Percentiles rank a stretch among this genome's conserved stretches.
phyloP scores from a whole-genome alignment of 257 asterid species.

The Petunia axillaris region DNA sequence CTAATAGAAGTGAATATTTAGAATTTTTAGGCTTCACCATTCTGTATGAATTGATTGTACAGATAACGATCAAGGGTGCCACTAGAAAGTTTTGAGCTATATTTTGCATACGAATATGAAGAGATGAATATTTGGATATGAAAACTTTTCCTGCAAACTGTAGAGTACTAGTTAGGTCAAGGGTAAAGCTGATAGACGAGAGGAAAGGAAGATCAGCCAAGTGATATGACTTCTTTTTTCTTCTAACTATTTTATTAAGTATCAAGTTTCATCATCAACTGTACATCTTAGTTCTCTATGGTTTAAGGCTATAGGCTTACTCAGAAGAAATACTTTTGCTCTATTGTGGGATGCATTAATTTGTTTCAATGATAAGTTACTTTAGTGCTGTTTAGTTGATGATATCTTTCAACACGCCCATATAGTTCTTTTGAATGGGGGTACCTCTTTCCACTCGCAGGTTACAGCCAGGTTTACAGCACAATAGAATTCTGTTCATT shows the following conservation, averaged over 20 bases:
- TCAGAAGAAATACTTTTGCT: not conserved
- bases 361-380: not conserved
- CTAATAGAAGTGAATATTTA: not conserved
- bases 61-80: not conserved
- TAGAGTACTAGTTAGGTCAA: not conserved
- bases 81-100: not conserved
- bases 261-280: not conserved
- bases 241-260: not conserved
- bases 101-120: not conserved
- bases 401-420: not conserved
- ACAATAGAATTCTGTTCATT: not conserved
- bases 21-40: constrained; percentile 8
- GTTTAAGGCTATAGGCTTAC: not conserved
- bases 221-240: not conserved
- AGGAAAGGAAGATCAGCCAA: not conserved
- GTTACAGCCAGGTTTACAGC: not conserved
- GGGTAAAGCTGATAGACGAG: not conserved
- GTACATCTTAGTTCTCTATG: not conserved
- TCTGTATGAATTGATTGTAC: not conserved
- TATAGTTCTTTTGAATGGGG: not conserved
- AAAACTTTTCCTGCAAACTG: not conserved
- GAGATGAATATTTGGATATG: not conserved
- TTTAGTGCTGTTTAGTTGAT: not conserved
- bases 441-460: not conserved
- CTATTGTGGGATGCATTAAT: not conserved